Base-by-base conservation (phyloP, 176 grass and related monocot genomes). In the Luzula sylvatica region DNA sequence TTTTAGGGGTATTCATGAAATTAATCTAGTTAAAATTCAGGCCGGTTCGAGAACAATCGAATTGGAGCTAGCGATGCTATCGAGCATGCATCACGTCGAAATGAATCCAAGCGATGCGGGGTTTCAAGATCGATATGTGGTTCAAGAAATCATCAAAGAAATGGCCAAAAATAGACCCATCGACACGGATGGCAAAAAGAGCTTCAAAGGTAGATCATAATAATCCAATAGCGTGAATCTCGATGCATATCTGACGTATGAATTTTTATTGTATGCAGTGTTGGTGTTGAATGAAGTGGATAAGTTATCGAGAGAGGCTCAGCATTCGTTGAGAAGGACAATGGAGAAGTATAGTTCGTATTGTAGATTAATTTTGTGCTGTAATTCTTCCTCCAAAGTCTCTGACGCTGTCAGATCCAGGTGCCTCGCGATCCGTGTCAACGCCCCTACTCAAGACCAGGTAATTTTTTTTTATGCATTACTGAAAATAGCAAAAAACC, bases 141-240 rank as follows among this genome's bases (percentile, higher is more conserved):
- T 98, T 71, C 92, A 98, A 67, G 86, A 98, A 68, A 80, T 98
- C 61, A 98, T 98, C 20, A 98, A 98, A 69, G 86, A 98, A 68
- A 98, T 98, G 81, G 92, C 92, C 0, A 87, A 79, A 65, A 98
- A 86, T 26, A 86, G 92, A 35, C 86, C 85, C 8, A 82, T 98
- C 32, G 92, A 98, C 42, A 80, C 78, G 50, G 86, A 90, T 54
- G 92, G 92, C 17, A 98, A 87, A 73, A 87, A 65, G 74, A 72
- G 75, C 41, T 98, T 90, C 61, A 96, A 96, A 89, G 85, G 92
- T 96, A 49, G 2, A 42, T 53, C 16, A 38, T 4, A 35, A 35
- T 35, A 35, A 35, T 7, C 9, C 5, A 35, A 35, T 35, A 35
- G 30, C 30, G 30, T 35, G 30, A 35, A n/a, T n/a, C n/a, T n/a